Evolutionary conservation across 2,329 filamentous ascomycete species (phyloP).

Genomic region (Xenoacremonium recifei): DNA sequence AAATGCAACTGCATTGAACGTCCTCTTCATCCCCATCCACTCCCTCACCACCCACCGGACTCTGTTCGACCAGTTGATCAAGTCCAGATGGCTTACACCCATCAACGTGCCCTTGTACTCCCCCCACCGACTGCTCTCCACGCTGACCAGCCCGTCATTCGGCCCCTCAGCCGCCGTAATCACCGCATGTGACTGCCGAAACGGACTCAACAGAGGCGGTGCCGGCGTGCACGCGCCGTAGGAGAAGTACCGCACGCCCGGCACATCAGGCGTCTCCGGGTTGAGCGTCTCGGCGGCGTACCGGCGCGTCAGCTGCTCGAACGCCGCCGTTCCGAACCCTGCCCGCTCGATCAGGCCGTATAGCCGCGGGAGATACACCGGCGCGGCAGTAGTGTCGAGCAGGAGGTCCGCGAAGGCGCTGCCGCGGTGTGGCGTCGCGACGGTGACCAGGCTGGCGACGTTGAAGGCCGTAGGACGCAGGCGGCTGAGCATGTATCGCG

Average conservation of each 20-base stretch:
- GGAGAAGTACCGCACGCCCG: conserved; percentile 58
- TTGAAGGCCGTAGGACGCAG: conserved; percentile 45
- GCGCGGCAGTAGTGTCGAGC: conserved; percentile 40
- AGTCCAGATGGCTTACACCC: conserved; percentile 60
- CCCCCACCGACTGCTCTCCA: conserved; percentile 61
- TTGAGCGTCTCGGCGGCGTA: conserved; percentile 63
- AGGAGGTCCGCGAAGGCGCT: conserved; percentile 56
- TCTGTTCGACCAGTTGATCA: conserved; percentile 68
- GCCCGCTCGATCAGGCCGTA: conserved; percentile 50
- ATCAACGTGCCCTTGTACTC: conserved; percentile 62
- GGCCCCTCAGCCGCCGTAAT: conserved; percentile 53
- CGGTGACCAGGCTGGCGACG: conserved; percentile 52
- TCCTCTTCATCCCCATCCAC: conserved; percentile 52
- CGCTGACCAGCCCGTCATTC: conserved; percentile 68
- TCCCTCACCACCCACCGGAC: conserved; percentile 53
- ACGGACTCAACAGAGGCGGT: conserved; percentile 62
- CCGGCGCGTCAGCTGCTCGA: conserved; percentile 56
- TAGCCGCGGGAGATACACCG: conserved; percentile 50
- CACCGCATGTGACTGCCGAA: conserved; percentile 51
- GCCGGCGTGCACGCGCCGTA: conserved; percentile 53
- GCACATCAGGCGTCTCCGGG: conserved; percentile 51
- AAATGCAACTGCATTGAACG: conserved; percentile 67
- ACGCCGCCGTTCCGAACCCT: conserved; percentile 59
- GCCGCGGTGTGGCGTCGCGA: conserved; percentile 56
- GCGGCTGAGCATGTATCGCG: conserved; percentile 62